Percentiles rank a stretch among this genome's conserved stretches.
Evolutionary conservation across 164 flowering plant genomes (phyloP).

Genomic region (Annona squamosa): DNA sequence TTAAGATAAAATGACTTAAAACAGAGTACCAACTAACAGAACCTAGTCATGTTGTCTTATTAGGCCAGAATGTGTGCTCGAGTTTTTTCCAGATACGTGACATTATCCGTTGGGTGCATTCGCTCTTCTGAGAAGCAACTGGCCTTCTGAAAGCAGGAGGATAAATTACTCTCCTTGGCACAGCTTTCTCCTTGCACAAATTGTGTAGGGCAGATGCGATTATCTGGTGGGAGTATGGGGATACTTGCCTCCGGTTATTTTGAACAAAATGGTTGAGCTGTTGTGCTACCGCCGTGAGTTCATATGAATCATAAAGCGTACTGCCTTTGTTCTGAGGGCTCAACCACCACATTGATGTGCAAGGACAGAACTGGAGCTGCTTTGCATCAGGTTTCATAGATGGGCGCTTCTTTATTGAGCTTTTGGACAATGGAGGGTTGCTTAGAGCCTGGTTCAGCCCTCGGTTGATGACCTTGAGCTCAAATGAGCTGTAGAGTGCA

Average conservation of each 20-base stretch:
- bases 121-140: background rate
- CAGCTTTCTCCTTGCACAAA: slow-evolving; percentile 16
- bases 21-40: background rate
- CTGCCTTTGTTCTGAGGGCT: slow-evolving; percentile 36
- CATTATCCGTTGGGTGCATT: slow-evolving; percentile 15
- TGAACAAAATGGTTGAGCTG: slow-evolving; percentile 42
- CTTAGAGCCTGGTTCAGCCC: background rate
- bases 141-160: background rate
- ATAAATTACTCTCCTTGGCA: slow-evolving; percentile 14
- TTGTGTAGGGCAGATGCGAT: slow-evolving; percentile 27
- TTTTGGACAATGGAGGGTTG: background rate
- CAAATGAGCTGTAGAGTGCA: background rate
- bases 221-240: slow-evolving; percentile 10
- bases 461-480: background rate
- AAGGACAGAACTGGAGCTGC: slow-evolving; percentile 6
- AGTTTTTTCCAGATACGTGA: slow-evolving; percentile 40
- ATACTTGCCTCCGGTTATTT: slow-evolving; percentile 10
- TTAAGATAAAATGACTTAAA: background rate
- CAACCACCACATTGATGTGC: slow-evolving; percentile 27
- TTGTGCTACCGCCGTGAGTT: slow-evolving; percentile 34
- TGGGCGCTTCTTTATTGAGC: background rate
- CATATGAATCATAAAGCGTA: slow-evolving; percentile 45
- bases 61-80: slow-evolving; percentile 13
- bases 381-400: background rate
- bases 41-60: background rate